phyloP scores from a whole-genome alignment of 177 flowering plant genomes.

The Vitis hybrid region DNA sequence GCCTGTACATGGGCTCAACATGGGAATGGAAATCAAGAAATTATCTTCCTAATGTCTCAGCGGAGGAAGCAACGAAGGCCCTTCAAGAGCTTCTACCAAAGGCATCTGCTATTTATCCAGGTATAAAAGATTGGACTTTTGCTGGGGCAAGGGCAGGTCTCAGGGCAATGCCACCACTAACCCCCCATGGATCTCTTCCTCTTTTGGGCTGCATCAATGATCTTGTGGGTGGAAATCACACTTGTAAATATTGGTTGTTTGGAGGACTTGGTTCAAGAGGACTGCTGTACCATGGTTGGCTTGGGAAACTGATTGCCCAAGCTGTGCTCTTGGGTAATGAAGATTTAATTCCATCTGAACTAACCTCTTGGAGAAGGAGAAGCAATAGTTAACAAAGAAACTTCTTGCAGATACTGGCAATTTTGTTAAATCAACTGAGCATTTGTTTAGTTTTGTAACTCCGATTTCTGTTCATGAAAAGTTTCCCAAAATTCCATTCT shows the following conservation, averaged over 20 bases:
- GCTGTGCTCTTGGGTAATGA: conserved; percentile 76
- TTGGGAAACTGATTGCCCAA: conserved; percentile 75
- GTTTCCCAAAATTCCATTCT: too few species aligned
- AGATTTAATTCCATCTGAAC: conserved; percentile 59
- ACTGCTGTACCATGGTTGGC: conserved; percentile 83
- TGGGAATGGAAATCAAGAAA: conserved; percentile 93
- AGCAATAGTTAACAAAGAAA: neutral
- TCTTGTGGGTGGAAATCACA: conserved; percentile 27
- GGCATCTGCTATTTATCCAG: conserved; percentile 67
- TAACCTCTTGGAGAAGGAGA: conserved; percentile 72
- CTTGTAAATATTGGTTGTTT: conserved; percentile 73
- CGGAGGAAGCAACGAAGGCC: conserved; percentile 68
- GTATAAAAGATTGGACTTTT: conserved; percentile 59
- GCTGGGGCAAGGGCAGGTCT: conserved; percentile 71
- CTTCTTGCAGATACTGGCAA: too few species aligned
- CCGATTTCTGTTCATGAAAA: too few species aligned
- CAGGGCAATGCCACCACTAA: conserved; percentile 95
- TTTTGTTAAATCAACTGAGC: neutral
- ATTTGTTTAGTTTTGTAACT: too few species aligned
- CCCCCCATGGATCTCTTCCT: conserved; percentile 78
- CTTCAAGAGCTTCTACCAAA: conserved; percentile 73
- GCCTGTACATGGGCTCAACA: conserved; percentile 78
- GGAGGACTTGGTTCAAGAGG: conserved; percentile 96
- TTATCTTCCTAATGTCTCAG: conserved; percentile 50
- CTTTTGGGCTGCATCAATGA: conserved; percentile 76